Base-by-base conservation (phyloP, 306 rosid species). In the Canavalia ensiformis region DNA sequence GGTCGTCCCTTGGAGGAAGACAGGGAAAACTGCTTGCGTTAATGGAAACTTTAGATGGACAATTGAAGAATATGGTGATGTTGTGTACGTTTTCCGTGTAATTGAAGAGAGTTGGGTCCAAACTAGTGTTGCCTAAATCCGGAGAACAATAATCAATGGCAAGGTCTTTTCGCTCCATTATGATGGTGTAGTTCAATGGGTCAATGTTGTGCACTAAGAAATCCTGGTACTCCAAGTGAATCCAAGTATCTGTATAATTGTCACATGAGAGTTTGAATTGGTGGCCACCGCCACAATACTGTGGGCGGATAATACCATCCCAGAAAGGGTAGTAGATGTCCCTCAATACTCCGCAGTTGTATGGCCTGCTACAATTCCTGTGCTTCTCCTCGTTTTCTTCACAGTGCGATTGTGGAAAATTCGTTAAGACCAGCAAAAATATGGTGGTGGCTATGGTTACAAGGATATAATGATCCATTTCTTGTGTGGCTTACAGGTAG, bases 261-360 rank as follows among this genome's bases (percentile, higher is more conserved):
- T 0, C 0, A 73, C 90, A 89, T 0, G 0, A 0, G 44, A 92
- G 88, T 5, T 46, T 0, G 82, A 77, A 85, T 0, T 39, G 11
- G 0, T 0, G 0, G 0, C 58, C 74, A 0, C 89, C 91, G 0
- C 87, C 88, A 11, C 94, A 88, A 1, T 7, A 1, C 1, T 3
- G 5, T 0, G 0, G 0, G 3, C 67, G 10, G 0, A 37, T 37
- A 4, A 0, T 2, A 37, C 1, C 41, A 1, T 55, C 84, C 91
- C 89, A 88, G 69, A 88, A 88, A 0, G 94, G 94, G 56, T 82
- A 87, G 0, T 0, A 1, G 3, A 90, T 71, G 74, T 44, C 18
- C 4, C 5, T 0, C 0, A 90, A 0, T 0, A 0, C 0, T 18
- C 89, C 91, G 8, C 93, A 90, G 6, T 2, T 25, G 88, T 78